phyloP scores from a whole-genome alignment of 371 early-diverging fungal genomes.

The Mucor racemosus region DNA sequence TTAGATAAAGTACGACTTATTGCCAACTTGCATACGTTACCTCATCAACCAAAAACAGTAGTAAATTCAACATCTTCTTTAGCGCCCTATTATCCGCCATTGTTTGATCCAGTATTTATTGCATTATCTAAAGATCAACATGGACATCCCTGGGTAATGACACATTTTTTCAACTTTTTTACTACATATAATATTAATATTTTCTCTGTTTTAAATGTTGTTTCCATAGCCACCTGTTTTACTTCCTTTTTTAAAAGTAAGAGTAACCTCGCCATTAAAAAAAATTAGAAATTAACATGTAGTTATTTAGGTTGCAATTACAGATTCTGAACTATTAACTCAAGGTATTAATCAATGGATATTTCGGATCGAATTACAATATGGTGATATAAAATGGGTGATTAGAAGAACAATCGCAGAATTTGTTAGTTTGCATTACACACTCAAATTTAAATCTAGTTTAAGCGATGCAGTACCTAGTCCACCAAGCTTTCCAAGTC shows the following conservation, averaged over 20 bases:
- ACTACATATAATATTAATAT: not conserved
- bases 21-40: constrained; percentile 35
- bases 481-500: constrained; percentile 52
- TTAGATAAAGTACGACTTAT: constrained; percentile 50
- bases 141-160: constrained; percentile 43
- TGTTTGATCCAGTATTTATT: constrained; percentile 51
- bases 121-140: constrained; percentile 42
- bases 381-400: constrained; percentile 84
- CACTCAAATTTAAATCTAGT: constrained; percentile 54
- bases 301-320: constrained; percentile 48
- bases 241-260: constrained; percentile 45
- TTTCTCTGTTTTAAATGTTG: not conserved
- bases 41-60: constrained; percentile 7
- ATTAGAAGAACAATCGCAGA: constrained; percentile 71
- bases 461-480: constrained; percentile 36
- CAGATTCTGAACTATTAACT: constrained; percentile 56
- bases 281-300: not conserved
- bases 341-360: constrained; percentile 51
- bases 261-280: not conserved
- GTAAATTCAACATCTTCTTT: constrained; percentile 13
- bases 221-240: constrained; percentile 50
- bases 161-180: too few relatives aligned
- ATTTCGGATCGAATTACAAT: constrained; percentile 78
- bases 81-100: constrained; percentile 44
- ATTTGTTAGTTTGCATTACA: constrained; percentile 69